These are phyloP conservation scores for Huntiella omanensis DNA, from an alignment of 2,329 filamentous ascomycete genomes.

Conservation along the genomic window DNA sequence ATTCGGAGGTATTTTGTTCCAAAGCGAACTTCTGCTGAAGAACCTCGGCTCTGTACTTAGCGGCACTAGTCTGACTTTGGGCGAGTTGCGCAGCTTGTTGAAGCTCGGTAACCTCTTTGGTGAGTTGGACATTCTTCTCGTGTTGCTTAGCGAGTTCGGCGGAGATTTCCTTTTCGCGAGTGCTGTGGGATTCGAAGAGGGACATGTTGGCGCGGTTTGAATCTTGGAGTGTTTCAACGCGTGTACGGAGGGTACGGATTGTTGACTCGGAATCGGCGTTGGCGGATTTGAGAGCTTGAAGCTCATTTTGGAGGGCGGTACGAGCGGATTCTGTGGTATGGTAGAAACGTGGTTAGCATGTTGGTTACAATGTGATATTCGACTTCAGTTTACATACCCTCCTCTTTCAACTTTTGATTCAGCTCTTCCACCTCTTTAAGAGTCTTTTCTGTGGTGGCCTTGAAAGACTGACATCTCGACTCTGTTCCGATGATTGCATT, in stretches of 20 bases:
- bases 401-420: conserved; percentile 59
- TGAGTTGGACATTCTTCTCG: conserved; percentile 66
- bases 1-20: conserved; percentile 77
- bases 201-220: conserved; percentile 83
- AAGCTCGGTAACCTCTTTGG: conserved; percentile 60
- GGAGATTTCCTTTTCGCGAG: conserved; percentile 66
- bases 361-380: background rate
- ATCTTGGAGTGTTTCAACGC: conserved; percentile 71
- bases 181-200: conserved; percentile 76
- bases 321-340: conserved; percentile 47
- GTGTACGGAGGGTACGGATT: conserved; percentile 57
- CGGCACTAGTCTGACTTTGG: conserved; percentile 58
- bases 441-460: conserved; percentile 63
- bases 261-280: conserved; percentile 57
- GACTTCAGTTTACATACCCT: conserved; percentile 38
- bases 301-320: conserved; percentile 60
- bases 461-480: conserved; percentile 63
- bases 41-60: conserved; percentile 79
- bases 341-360: background rate
- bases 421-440: conserved; percentile 69
- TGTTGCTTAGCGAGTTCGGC: conserved; percentile 79
- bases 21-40: conserved; percentile 81
- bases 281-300: conserved; percentile 59
- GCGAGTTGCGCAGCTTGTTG: conserved; percentile 73
- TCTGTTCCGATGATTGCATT: conserved; percentile 72